Conservation (phyloP, 768 basidiomycete genomes). For the Boletales sp. region DNA sequence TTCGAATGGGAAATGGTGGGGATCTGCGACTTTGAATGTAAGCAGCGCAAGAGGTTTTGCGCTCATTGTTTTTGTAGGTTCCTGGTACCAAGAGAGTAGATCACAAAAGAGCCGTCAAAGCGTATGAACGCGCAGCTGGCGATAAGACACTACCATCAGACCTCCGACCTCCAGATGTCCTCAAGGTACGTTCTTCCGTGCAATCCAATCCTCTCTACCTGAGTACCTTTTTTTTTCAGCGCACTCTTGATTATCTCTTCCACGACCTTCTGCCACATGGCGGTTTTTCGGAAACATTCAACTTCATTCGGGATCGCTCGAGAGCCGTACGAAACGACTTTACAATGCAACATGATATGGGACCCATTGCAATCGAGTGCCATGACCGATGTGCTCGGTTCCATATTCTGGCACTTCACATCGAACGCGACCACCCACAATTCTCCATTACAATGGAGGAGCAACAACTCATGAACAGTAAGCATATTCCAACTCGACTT, state of each 20-base stretch:
- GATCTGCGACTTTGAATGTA: background rate
- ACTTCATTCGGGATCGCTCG: constrained; percentile 90
- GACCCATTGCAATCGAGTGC: constrained; percentile 76
- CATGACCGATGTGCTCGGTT: constrained; percentile 93
- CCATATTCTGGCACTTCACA: constrained; percentile 82
- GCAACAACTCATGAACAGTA: constrained; percentile 90
- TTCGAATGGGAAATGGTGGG: constrained; percentile 83
- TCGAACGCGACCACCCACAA: constrained; percentile 48
- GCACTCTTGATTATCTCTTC: constrained; percentile 91
- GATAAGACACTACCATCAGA: constrained; percentile 91
- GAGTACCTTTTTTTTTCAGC: constrained; percentile 37
- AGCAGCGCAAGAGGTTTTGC: constrained; percentile 5
- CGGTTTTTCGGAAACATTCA: constrained; percentile 67
- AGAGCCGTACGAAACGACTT: constrained; percentile 91
- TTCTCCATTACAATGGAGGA: constrained; percentile 75
- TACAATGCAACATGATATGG: constrained; percentile 84
- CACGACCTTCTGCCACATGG: constrained; percentile 68
- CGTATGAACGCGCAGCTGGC: constrained; percentile 92
- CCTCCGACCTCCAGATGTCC: constrained; percentile 79
- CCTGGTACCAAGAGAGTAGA: constrained; percentile 84
- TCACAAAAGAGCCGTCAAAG: constrained; percentile 86
- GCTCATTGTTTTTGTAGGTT: constrained; percentile 51
- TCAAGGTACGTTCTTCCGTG: constrained; percentile 51
- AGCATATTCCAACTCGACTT: constrained; percentile 25
- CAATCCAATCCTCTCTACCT: background rate